These are phyloP conservation scores for Candida wancherniae DNA, from an alignment of 805 yeast genomes.

Conservation along the genomic window DNA sequence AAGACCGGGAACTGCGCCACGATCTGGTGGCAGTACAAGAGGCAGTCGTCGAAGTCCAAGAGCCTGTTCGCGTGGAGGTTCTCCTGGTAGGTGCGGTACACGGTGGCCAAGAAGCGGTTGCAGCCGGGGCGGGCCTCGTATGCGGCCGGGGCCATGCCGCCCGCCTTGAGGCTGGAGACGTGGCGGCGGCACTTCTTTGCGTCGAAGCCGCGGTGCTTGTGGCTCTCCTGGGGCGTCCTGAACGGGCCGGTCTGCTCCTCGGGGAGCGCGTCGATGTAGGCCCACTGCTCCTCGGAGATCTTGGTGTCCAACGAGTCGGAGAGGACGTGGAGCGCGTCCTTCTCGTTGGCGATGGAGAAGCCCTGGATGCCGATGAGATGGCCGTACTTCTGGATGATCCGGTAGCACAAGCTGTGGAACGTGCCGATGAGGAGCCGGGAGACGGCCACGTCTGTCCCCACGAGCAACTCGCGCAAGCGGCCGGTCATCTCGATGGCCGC, in stretches of 20 bases:
- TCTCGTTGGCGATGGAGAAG: slow-evolving; percentile 59
- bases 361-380: slow-evolving; percentile 37
- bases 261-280: slow-evolving; percentile 10
- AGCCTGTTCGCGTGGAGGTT: slow-evolving; percentile 38
- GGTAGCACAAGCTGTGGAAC: slow-evolving; percentile 77
- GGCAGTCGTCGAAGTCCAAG: slow-evolving; percentile 81
- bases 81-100: slow-evolving; percentile 53
- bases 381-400: slow-evolving; percentile 56
- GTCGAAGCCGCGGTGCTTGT: slow-evolving; percentile 34
- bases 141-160: slow-evolving; percentile 43
- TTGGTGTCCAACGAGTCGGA: slow-evolving; percentile 33
- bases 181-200: slow-evolving; percentile 35
- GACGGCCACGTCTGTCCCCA: slow-evolving; percentile 31
- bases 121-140: slow-evolving; percentile 19
- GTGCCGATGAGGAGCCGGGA: slow-evolving; percentile 70
- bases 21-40: slow-evolving; percentile 51
- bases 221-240: slow-evolving; percentile 8
- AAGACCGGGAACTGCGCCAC: slow-evolving; percentile 45
- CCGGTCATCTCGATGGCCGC: slow-evolving; percentile 85
- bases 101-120: slow-evolving; percentile 17
- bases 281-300: slow-evolving; percentile 18
- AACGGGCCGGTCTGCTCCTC: slow-evolving; percentile 14
- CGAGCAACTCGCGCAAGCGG: slow-evolving; percentile 43
- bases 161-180: slow-evolving; percentile 55
- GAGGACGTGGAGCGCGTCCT: slow-evolving; percentile 49